A percentile compares a stretch with the other conserved stretches of the same genome.
These are phyloP conservation scores for Chrysochromulina parva DNA, from an alignment of 78 protist genomes.

Conservation along the genomic window DNA sequence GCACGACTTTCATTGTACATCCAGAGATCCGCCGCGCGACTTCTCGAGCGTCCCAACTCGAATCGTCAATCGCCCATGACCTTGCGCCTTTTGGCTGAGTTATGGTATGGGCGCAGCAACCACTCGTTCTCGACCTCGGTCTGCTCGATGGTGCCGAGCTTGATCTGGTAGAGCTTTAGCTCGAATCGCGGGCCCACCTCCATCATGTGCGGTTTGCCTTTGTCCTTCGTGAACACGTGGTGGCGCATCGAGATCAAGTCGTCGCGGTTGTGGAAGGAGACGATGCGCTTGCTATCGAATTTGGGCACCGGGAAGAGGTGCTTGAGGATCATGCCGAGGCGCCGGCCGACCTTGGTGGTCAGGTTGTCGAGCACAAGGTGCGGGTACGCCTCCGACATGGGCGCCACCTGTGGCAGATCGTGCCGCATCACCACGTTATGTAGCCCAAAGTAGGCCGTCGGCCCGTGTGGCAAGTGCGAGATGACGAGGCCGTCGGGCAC, in stretches of 20 bases:
- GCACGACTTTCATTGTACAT: too few relatives aligned
- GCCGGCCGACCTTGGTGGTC: constrained; percentile 70
- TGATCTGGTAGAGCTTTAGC: constrained; percentile 84
- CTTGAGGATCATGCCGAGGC: constrained; percentile 76
- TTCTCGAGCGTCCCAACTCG: too few relatives aligned
- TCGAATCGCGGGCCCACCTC: constrained; percentile 98
- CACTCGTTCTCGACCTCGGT: constrained; percentile 96
- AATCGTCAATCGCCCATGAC: neutral
- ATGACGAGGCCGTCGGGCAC: constrained; percentile 90
- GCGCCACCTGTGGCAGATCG: constrained; percentile 70
- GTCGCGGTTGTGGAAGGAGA: constrained; percentile 87
- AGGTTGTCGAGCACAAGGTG: constrained; percentile 94
- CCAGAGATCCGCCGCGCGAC: too few relatives aligned
- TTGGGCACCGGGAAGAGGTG: constrained; percentile 93
- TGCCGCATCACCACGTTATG: constrained; percentile 91
- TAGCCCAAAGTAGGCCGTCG: constrained; percentile 97
- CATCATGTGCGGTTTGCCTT: neutral
- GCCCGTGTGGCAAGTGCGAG: constrained; percentile 98
- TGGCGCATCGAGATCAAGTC: constrained; percentile 94
- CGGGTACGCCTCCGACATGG: constrained; percentile 74
- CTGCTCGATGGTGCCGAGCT: constrained; percentile 88
- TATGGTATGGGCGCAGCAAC: constrained; percentile 90
- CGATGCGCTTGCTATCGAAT: constrained; percentile 80
- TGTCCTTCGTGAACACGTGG: constrained; percentile 15
- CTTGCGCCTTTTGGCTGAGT: constrained; percentile 63